Evolutionary conservation across 495 filamentous ascomycete genomes (phyloP), one percentile per base, ranked within the genome.

Genomic region (Aspergillus bertholletiae): DNA sequence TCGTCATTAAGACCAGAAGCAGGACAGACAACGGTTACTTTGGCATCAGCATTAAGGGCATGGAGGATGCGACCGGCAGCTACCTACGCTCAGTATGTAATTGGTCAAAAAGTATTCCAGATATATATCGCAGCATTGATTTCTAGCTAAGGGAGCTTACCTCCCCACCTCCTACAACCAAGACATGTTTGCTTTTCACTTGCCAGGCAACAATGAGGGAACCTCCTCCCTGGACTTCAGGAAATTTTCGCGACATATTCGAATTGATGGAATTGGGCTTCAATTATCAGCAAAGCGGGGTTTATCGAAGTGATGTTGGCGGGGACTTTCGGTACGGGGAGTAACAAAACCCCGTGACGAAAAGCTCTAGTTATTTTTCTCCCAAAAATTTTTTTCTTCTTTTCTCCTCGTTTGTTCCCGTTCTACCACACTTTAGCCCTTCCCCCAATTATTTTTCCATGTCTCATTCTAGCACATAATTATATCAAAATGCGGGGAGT

Each of bases 171-270:
- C 94, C 94, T 7, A 98, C 80, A 2, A 98, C 89, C 11, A 98
- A 70, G 4, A 97, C 84, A 54, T 80, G 76, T 66, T 92, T 96
- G 64, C 86, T 82, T 63, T 82, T 87, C 54, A 94, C 80, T 74
- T 97, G 94, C 90, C 91, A 98, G 60, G 94, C 94, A 44, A 98
- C 73, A 52, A 97, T 90, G 54, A 98, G 74, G 35, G 93, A 97
- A 39, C 92, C 94, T 48, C 92, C 93, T 35, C 89, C 88, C 68
- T 96, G 85, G 21, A 97, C 78, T 49, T 84, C 77, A 58, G 92
- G 92, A 68, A 86, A 96, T 51, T 84, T 68, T 34, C 72, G 68
- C 46, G 78, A 69, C 82, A 86, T 88, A n/a, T 53, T 72, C 56
- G 53, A 37, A 18, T 26, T 9, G 26, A n/a, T 49, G 49, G 11